Evolutionary conservation across 1,284 basidiomycete genomes (phyloP).

Genomic region (Pyrrhoderma noxium): DNA sequence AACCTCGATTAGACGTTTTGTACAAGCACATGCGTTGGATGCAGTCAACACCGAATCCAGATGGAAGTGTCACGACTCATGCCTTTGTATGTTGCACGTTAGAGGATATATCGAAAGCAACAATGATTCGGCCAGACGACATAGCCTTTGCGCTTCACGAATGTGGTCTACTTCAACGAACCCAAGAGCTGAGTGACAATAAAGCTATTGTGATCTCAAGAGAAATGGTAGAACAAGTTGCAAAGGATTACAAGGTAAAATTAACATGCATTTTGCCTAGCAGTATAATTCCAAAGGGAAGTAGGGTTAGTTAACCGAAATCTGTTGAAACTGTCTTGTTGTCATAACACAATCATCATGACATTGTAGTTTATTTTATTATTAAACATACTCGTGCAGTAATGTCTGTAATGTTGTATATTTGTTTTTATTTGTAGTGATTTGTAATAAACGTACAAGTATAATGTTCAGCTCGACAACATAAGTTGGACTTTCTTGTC

Average conservation of each 20-base stretch:
- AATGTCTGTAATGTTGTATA: not conserved
- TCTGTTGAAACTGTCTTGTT: no score
- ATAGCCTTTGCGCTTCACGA: constrained; percentile 84
- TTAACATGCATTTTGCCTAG: constrained; percentile 26
- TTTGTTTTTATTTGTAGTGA: not conserved
- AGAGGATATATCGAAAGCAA: constrained; percentile 67
- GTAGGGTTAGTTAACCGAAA: no score
- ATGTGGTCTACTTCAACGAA: constrained; percentile 64
- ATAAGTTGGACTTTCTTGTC: no score
- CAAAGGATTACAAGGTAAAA: constrained; percentile 53
- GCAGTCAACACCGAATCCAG: constrained; percentile 47
- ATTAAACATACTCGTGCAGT: no score
- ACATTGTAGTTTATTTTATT: no score
- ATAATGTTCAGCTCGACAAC: not conserved
- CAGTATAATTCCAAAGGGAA: not conserved
- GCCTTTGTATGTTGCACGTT: constrained; percentile 61
- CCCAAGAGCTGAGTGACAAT: constrained; percentile 20
- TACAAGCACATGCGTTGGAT: constrained; percentile 44
- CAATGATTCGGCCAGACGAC: constrained; percentile 80
- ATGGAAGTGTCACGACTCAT: constrained; percentile 63
- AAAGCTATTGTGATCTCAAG: constrained; percentile 51
- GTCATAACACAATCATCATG: no score
- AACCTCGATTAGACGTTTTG: constrained; percentile 29
- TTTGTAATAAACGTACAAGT: not conserved
- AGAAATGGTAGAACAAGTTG: constrained; percentile 66